Base-by-base conservation (phyloP, 2,329 filamentous ascomycete species). In the Arachnomyces sp. region DNA sequence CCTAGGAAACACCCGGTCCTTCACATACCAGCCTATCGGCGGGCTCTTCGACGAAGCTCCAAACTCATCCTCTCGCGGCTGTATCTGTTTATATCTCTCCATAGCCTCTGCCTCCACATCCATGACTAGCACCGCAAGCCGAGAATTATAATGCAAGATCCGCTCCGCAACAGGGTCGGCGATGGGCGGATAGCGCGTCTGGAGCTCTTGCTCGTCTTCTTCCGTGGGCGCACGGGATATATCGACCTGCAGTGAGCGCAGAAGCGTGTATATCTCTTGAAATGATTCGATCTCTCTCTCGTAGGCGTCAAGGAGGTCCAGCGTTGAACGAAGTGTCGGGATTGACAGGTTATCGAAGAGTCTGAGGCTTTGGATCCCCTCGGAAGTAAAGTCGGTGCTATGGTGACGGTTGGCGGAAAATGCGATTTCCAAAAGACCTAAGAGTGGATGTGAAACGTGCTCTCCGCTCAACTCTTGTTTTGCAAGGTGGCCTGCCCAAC, bases 271-370 rank as follows among this genome's bases (percentile, higher is more conserved):
- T 4, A 53, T 34, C 4, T 41, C 28, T 4, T 42, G 21, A 12
- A 52, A 14, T 7, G 44, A 42, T 2, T 36, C 9, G 13, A 54
- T 48, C 28, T 54, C 50, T 6, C 39, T 39, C 28, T 52, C 48
- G 29, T 55, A 55, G 2, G 45, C 45, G 13, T 45, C 42, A 36
- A 55, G 36, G 4, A 51, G 29, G 3, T 50, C 36, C 2, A 49
- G 15, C 3, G 52, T 42, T 15, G 40, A 44, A 28, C 47, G 31
- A 8, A 55, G 40, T 2, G 41, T 50, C 8, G 42, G 37, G 17
- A 49, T 30, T 6, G 48, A 48, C 6, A 53, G 33, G 3, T 44
- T 28, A 3, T 47, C 48, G 37, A 47, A 54, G 4, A 54, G 30
- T 17, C 44, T 50, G 21, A 55, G n/a, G 1, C 37, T 34, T 5